Percentiles rank a stretch among this genome's conserved stretches.
Conservation (phyloP, 2,329 filamentous ascomycete genomes). For the Beauveria medogensis region DNA sequence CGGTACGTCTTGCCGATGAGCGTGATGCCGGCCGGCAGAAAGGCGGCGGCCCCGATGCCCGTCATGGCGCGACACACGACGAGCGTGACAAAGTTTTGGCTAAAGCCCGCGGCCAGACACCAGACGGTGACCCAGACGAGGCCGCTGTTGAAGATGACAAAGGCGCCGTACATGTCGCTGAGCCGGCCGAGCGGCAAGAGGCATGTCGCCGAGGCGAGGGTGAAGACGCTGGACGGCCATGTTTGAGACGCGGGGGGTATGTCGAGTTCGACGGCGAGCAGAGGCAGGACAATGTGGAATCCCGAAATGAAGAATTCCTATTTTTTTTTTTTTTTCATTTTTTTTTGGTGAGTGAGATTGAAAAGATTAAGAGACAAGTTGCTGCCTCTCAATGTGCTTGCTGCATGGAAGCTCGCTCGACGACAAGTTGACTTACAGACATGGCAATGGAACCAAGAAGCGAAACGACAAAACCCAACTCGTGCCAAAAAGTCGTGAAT, state of each 20-base stretch:
- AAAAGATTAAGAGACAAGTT: no score
- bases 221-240: conserved; percentile 56
- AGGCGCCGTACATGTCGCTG: conserved; percentile 52
- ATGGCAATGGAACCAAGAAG: conserved; percentile 53
- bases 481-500: conserved; percentile 44
- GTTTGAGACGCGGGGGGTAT: conserved; percentile 54
- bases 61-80: conserved; percentile 61
- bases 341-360: background rate
- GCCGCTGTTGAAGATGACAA: conserved; percentile 46
- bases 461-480: conserved; percentile 51
- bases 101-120: conserved; percentile 59
- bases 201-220: conserved; percentile 44
- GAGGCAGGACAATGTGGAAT: conserved; percentile 63
- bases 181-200: conserved; percentile 54
- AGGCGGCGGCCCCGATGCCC: conserved; percentile 59
- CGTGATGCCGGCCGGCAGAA: conserved; percentile 60
- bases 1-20: conserved; percentile 57
- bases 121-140: conserved; percentile 55
- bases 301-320: conserved; percentile 68
- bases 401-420: background rate
- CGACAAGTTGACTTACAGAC: conserved; percentile 32
- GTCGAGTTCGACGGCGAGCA: conserved; percentile 49
- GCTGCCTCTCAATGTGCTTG: no score
- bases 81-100: conserved; percentile 54
- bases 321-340: background rate